phyloP scores from a whole-genome alignment of 306 rosid genomes.

The Abrus precatorius region DNA sequence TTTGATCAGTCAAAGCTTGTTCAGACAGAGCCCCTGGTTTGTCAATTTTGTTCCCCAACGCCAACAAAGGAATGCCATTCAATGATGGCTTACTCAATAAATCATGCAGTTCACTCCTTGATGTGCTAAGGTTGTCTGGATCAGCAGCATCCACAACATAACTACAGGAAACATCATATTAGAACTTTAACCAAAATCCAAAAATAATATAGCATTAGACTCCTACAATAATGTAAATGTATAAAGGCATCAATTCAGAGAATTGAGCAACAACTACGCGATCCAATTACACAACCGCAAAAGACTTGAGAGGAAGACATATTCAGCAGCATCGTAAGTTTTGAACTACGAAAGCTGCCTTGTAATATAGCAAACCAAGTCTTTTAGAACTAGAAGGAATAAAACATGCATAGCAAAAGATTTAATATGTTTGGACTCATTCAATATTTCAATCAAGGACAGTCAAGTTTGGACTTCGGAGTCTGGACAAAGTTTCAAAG shows the following conservation, averaged over 20 bases:
- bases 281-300: neutral
- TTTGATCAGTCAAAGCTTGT: slow-evolving; percentile 81
- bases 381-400: slow-evolving; percentile 12
- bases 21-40: slow-evolving; percentile 78
- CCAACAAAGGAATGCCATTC: slow-evolving; percentile 86
- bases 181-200: slow-evolving; percentile 11
- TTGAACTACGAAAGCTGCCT: neutral
- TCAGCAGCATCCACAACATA: slow-evolving; percentile 97
- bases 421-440: slow-evolving; percentile 14
- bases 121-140: slow-evolving; percentile 75
- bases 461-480: slow-evolving; percentile 10
- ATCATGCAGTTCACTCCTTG: slow-evolving; percentile 90
- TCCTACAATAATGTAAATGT: slow-evolving; percentile 22
- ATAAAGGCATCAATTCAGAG: neutral
- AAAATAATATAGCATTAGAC: neutral
- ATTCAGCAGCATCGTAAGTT: neutral
- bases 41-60: slow-evolving; percentile 91
- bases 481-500: slow-evolving; percentile 21
- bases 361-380: neutral
- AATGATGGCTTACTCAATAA: slow-evolving; percentile 80
- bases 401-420: slow-evolving; percentile 25
- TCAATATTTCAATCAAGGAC: neutral
- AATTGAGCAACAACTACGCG: neutral
- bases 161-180: slow-evolving; percentile 57
- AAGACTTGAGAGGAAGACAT: neutral